A percentile compares a stretch with the other conserved stretches of the same genome.
phyloP scores from a whole-genome alignment of 1,284 basidiomycete species.

The Irpex rosettiformis region DNA sequence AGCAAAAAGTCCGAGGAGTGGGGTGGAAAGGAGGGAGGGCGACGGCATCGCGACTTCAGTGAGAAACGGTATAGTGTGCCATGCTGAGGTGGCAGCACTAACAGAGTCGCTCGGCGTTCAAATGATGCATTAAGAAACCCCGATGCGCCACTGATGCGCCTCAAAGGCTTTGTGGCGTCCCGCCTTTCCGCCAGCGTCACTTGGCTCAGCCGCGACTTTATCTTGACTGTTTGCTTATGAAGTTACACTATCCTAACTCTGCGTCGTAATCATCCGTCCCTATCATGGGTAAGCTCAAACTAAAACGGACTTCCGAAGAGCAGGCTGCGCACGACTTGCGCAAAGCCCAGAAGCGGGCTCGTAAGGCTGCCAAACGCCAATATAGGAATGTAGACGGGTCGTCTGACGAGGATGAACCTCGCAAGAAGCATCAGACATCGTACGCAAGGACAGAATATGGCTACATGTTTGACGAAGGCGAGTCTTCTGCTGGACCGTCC shows the following conservation, averaged over 20 bases:
- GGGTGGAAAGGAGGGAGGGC: neutral
- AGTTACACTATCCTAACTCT: too few species aligned
- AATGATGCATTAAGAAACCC: neutral
- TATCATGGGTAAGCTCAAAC: conserved; percentile 57
- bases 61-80: too few species aligned
- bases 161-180: neutral
- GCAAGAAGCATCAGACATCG: neutral
- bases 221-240: too few species aligned
- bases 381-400: neutral
- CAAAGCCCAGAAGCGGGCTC: conserved; percentile 44
- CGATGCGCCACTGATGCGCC: neutral
- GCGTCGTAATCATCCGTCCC: neutral
- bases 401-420: conserved; percentile 5
- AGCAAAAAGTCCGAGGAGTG: neutral
- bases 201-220: neutral
- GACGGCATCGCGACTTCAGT: too few species aligned
- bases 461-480: conserved; percentile 5
- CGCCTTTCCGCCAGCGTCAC: neutral
- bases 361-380: conserved; percentile 35
- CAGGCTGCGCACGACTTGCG: conserved; percentile 49
- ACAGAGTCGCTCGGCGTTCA: neutral
- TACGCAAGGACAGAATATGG: neutral
- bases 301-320: conserved; percentile 71
- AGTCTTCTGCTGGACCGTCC: neutral
- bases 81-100: neutral